Evolutionary conservation across 352 stramenopile genomes (phyloP).

Genomic region (Phytophthora pistaciae): DNA sequence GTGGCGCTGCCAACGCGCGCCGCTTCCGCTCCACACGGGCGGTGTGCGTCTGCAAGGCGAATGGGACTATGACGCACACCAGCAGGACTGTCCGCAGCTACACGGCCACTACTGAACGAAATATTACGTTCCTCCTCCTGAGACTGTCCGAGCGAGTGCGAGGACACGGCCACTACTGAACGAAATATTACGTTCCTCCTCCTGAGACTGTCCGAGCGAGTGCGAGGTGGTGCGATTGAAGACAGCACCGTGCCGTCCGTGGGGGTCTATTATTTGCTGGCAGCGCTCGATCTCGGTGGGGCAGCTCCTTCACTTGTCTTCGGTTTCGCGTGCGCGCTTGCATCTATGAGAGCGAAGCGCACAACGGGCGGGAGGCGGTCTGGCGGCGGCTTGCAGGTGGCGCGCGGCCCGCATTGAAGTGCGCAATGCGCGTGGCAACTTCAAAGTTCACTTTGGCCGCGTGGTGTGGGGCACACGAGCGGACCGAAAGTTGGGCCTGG

Average conservation of each 20-base stretch:
- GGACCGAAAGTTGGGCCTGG: neutral
- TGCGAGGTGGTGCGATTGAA: neutral
- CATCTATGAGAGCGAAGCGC: neutral
- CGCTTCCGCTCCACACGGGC: neutral
- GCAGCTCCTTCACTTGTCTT: neutral
- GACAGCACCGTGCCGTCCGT: neutral
- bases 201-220: neutral
- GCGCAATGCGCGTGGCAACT: neutral
- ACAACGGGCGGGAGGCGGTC: neutral
- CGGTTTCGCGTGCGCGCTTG: neutral
- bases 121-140: neutral
- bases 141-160: neutral
- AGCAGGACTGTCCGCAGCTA: neutral
- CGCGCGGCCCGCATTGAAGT: no score
- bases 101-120: neutral
- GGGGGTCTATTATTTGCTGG: neutral
- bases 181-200: neutral
- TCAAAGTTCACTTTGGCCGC: neutral
- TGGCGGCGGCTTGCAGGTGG: neutral
- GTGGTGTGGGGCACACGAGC: neutral
- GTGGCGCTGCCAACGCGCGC: neutral
- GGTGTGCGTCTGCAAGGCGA: neutral
- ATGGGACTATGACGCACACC: neutral
- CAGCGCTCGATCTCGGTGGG: neutral
- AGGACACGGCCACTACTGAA: neutral